Conservation (phyloP, 371 early-diverging fungal genomes). For the Mucor velutinosus region DNA sequence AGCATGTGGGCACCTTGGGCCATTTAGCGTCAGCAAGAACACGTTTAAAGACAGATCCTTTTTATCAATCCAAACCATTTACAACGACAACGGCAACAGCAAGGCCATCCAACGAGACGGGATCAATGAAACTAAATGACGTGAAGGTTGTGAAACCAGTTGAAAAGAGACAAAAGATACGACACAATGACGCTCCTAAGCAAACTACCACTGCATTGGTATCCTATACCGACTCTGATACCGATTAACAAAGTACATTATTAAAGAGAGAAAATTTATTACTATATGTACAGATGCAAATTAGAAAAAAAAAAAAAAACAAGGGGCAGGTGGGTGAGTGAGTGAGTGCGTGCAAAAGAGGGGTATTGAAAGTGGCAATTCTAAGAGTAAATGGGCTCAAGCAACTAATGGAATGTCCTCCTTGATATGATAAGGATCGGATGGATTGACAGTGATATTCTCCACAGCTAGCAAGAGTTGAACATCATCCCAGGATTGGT, state of each 20-base stretch:
- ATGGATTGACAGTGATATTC: conserved; percentile 31
- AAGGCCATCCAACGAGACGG: neutral
- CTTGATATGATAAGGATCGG: conserved; percentile 30
- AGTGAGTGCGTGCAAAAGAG: neutral
- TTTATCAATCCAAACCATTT: conserved; percentile 30
- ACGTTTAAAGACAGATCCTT: conserved; percentile 54
- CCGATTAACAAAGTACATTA: conserved; percentile 2
- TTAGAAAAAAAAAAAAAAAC: neutral
- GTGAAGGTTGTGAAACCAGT: conserved; percentile 3
- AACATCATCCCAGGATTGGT: conserved; percentile 20
- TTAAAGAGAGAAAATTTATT: neutral
- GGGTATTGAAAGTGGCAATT: neutral
- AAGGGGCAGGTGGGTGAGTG: neutral
- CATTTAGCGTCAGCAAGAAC: conserved; percentile 39
- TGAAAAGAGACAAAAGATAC: neutral
- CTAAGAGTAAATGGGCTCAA: neutral
- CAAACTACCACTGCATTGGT: conserved; percentile 9
- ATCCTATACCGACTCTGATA: conserved; percentile 19
- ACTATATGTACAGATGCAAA: conserved; percentile 1
- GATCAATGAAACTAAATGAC: neutral
- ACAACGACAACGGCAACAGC: neutral
- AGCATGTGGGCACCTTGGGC: conserved; percentile 17
- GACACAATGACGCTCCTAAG: neutral
- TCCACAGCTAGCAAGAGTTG: conserved; percentile 32
- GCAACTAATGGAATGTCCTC: conserved; percentile 23